phyloP scores from a whole-genome alignment of 257 asterid species.

The Pogostemon cablin region DNA sequence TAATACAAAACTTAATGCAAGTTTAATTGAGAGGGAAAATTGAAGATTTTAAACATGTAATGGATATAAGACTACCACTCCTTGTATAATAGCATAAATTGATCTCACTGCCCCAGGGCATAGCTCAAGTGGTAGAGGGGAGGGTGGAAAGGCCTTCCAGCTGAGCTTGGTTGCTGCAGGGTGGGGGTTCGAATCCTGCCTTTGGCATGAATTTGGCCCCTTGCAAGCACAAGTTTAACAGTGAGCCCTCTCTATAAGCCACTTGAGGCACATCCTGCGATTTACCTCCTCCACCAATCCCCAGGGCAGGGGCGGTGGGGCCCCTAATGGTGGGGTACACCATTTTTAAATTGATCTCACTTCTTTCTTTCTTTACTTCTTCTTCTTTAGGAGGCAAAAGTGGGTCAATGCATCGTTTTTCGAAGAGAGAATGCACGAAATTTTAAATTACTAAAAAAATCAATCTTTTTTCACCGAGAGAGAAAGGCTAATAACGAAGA shows the following conservation, averaged over 20 bases:
- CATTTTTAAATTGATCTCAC: slow-evolving; percentile 32
- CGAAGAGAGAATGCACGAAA: slow-evolving; percentile 27
- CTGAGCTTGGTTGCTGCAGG: too few species aligned
- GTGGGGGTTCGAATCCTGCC: too few species aligned
- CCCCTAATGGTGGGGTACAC: too few species aligned
- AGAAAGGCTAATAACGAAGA: slow-evolving; percentile 32
- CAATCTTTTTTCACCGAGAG: slow-evolving; percentile 25
- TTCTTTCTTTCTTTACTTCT: background rate
- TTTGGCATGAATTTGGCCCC: too few species aligned
- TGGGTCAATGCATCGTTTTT: slow-evolving; percentile 45
- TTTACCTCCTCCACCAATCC: too few species aligned
- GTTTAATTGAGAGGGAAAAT: slow-evolving; percentile 35
- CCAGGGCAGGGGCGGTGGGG: too few species aligned
- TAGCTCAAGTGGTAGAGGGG: too few species aligned
- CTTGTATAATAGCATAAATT: slow-evolving; percentile 40
- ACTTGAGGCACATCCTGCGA: too few species aligned
- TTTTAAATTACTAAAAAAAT: slow-evolving; percentile 30
- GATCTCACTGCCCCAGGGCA: too few species aligned
- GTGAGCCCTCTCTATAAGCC: too few species aligned
- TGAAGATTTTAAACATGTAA: slow-evolving; percentile 32
- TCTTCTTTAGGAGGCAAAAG: slow-evolving; percentile 28
- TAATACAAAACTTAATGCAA: background rate
- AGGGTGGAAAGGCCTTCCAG: too few species aligned
- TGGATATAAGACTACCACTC: slow-evolving; percentile 31
- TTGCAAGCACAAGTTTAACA: too few species aligned